A percentile compares a stretch with the other conserved stretches of the same genome.
These are phyloP conservation scores for Aspergillus phoenicis DNA, from an alignment of 2,329 filamentous ascomycete species.

Conservation along the genomic window DNA sequence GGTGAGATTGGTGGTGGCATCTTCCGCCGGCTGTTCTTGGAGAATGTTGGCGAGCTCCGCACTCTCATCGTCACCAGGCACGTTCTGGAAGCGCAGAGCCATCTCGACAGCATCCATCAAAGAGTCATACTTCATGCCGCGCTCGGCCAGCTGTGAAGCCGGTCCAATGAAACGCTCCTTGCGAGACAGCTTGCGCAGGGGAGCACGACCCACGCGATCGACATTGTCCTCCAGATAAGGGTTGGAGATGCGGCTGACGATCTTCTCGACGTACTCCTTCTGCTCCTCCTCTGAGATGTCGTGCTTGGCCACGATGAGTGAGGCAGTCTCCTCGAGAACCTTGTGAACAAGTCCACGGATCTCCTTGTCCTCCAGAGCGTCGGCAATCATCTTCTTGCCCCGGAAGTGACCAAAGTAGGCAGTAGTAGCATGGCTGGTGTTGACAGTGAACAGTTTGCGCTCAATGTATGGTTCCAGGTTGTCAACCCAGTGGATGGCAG, in stretches of 20 bases:
- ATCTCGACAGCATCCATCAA: constrained; percentile 85
- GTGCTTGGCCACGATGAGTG: constrained; percentile 85
- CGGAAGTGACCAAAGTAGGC: constrained; percentile 92
- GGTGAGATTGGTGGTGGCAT: constrained; percentile 78
- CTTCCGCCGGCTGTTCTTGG: constrained; percentile 69
- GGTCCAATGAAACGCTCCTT: constrained; percentile 96
- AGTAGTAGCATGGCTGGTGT: constrained; percentile 94
- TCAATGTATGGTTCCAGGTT: constrained; percentile 94
- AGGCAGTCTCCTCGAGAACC: constrained; percentile 81
- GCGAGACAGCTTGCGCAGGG: constrained; percentile 87
- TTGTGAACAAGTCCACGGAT: constrained; percentile 79
- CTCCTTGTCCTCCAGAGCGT: constrained; percentile 77
- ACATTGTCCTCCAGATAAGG: constrained; percentile 89
- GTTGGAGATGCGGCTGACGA: constrained; percentile 90
- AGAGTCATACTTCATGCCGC: constrained; percentile 69
- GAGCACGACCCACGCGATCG: constrained; percentile 92
- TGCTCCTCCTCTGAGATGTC: constrained; percentile 75
- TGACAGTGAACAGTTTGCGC: constrained; percentile 99
- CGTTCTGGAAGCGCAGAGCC: constrained; percentile 93
- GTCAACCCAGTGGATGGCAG: constrained; percentile 91
- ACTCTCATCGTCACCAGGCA: constrained; percentile 89
- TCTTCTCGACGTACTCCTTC: constrained; percentile 84
- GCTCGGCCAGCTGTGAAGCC: constrained; percentile 83
- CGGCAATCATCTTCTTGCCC: constrained; percentile 84
- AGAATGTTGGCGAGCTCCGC: constrained; percentile 83